A percentile compares a stretch with the other conserved stretches of the same genome.
Evolutionary conservation across 2,329 filamentous ascomycete genomes (phyloP).

Genomic region (Cordyceps cicadae): DNA sequence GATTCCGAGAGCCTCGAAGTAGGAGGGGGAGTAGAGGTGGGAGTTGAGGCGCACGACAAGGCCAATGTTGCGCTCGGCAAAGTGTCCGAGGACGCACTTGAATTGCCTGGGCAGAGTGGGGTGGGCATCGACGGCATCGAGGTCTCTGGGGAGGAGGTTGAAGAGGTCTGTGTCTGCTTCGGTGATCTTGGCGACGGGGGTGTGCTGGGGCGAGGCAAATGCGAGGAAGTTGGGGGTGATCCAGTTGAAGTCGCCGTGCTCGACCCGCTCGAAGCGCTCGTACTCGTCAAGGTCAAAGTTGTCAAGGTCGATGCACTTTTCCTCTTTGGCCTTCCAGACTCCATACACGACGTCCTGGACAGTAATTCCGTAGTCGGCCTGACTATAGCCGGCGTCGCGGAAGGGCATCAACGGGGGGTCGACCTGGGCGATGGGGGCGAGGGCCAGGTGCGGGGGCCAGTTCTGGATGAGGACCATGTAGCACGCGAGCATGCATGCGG

Average conservation of each 20-base stretch:
- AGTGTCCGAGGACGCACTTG: constrained; percentile 92
- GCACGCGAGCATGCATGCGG: constrained; percentile 87
- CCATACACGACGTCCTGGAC: constrained; percentile 98
- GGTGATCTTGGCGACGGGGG: constrained; percentile 64
- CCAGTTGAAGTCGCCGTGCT: constrained; percentile 99
- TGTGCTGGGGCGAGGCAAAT: constrained; percentile 88
- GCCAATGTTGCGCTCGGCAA: constrained; percentile 78
- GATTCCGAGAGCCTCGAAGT: constrained; percentile 91
- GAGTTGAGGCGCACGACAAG: constrained; percentile 94
- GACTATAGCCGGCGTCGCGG: constrained; percentile 94
- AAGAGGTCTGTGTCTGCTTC: constrained; percentile 61
- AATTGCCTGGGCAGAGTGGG: constrained; percentile 74
- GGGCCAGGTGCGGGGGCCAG: constrained; percentile 91
- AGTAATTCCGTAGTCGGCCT: constrained; percentile 91
- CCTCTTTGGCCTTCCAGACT: constrained; percentile 97
- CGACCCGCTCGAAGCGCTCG: constrained; percentile 88
- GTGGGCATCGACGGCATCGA: constrained; percentile 62
- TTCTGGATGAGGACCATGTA: constrained; percentile 99
- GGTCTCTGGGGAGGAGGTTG: constrained; percentile 62
- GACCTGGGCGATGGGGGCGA: constrained; percentile 91
- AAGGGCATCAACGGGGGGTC: constrained; percentile 98
- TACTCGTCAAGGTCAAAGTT: constrained; percentile 97
- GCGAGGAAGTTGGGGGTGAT: constrained; percentile 90
- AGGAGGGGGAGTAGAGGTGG: constrained; percentile 90
- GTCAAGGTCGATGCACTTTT: constrained; percentile 81